Base-by-base conservation (phyloP, 768 basidiomycete genomes). In the Kwoniella sp. region DNA sequence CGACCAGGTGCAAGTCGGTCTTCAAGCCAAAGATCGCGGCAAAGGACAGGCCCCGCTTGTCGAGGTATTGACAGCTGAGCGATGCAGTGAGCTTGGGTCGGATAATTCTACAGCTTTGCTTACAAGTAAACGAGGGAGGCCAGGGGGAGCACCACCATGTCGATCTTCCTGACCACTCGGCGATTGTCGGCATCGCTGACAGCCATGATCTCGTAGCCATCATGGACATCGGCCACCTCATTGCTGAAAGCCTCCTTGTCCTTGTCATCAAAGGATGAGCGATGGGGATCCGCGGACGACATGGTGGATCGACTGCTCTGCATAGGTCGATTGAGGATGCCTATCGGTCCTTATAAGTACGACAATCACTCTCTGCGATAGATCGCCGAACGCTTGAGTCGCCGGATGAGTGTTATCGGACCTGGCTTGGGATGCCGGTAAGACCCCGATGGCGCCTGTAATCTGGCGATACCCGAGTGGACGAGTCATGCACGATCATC, bases 41-140 rank as follows among this genome's bases (percentile, higher is more conserved):
- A 25, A 44, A 52, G 4, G 50, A 43, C 15, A 52, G 22, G 9
- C 42, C 50, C 17, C 41, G 25, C 28, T 52, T 52, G 23, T 52
- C 50, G 43, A 52, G 50, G 28, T 52, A 52, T 23, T 52, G 43
- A n/a, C n/a, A n/a, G n/a, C n/a, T n/a, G n/a, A n/a, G n/a, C 7
- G 20, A 37, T 20, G 20, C 20, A 17, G 15, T n/a, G 36, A 37
- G n/a, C n/a, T n/a, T n/a, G n/a, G n/a, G n/a, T n/a, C 20, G 15
- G 15, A 37, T 17, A 20, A 14, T 11, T 17, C 39, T 17, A 26
- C 41, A 5, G 11, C 17, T 32, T 19, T 19, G 28, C 28, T 29
- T 17, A 27, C 50, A 45, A 44, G 48, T 50, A 50, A 6, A 50
- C 48, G 10, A 42, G 22, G 9, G 39, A 40, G 31, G 48, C 48